Evolutionary conservation across 139 green algal genomes (phyloP), one percentile per base, ranked within the genome.

Genomic region (Picochlorum sp.): DNA sequence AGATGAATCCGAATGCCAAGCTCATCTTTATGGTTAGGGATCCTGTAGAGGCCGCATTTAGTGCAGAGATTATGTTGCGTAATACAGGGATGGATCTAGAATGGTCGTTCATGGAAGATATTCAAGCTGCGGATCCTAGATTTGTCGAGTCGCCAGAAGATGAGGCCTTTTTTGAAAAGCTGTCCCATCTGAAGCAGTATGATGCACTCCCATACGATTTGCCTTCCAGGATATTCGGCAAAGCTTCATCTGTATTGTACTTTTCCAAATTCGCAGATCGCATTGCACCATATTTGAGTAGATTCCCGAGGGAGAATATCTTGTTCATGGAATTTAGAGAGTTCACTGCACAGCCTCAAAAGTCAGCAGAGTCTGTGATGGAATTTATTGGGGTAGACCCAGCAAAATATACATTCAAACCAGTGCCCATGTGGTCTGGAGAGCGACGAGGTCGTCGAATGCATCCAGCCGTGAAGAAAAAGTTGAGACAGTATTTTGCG

Each of bases 11-110:
- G 0, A 45, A 82, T 10, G 86, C 85, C 37, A 92, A 90, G 67
- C 63, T 92, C 13, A 74, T 92, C 37, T 77, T 92, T 44, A 87
- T 92, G 81, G 64, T 89, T 24, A 57, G 83, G 2, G 82, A 89
- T 61, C 83, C 83, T 3, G 72, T 77, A n/a, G 49, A 49, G 1
- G 77, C 62, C 2, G 63, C 84, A 15, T 92, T 91, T 76, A 86
- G 79, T 59, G 78, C 79, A 1, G 80, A 86, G n/a, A 85, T 85
- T 44, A 86, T 86, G 79, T 69, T 86, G 63, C 47, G 47, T 54
- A 85, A 88, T 71, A 73, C 89, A 75, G 84, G 84, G 3, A 65
- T 86, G 38, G 72, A 75, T 13, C 67, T 91, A 45, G n/a, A 26
- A 16, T 91, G 80, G 81, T 74, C 55, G 5, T 68, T 83, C 28